phyloP scores from a whole-genome alignment of 306 rosid species.

The Amphicarpaea edgeworthii region DNA sequence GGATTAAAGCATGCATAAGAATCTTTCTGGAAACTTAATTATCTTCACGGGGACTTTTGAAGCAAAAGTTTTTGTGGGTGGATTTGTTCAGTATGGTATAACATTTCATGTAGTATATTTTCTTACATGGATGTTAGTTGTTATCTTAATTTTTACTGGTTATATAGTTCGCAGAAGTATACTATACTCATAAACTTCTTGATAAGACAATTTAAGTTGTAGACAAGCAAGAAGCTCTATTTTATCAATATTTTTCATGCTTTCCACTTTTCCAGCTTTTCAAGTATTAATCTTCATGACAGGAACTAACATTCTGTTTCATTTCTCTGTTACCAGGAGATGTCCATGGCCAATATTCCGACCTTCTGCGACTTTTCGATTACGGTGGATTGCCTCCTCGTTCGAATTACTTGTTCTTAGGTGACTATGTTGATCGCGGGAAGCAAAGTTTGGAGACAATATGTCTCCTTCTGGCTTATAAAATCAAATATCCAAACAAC shows the following conservation, averaged over 20 bases:
- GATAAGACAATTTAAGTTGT: background rate
- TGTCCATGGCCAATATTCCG: constrained; percentile 86
- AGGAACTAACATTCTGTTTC: constrained; percentile 12
- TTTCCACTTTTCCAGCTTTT: background rate
- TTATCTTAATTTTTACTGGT: background rate
- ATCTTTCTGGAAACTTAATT: background rate
- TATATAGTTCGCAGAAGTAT: background rate
- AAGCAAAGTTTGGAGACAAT: constrained; percentile 89
- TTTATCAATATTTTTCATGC: too few relatives aligned
- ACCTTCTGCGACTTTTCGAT: constrained; percentile 85
- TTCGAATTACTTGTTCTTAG: constrained; percentile 82
- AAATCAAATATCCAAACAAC: constrained; percentile 81
- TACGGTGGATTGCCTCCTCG: constrained; percentile 87
- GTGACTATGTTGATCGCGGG: constrained; percentile 95
- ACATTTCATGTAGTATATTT: too few relatives aligned
- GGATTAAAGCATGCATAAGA: background rate
- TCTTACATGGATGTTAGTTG: background rate
- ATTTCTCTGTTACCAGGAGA: constrained; percentile 67
- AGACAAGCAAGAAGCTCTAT: background rate
- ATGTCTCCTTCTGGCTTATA: constrained; percentile 91
- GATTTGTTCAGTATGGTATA: background rate
- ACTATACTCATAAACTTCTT: background rate
- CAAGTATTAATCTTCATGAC: background rate
- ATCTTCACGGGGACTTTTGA: background rate
- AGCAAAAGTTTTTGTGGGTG: constrained; percentile 5